Conservation (phyloP, 345 rosid genomes). For the Euclidium syriacum region DNA sequence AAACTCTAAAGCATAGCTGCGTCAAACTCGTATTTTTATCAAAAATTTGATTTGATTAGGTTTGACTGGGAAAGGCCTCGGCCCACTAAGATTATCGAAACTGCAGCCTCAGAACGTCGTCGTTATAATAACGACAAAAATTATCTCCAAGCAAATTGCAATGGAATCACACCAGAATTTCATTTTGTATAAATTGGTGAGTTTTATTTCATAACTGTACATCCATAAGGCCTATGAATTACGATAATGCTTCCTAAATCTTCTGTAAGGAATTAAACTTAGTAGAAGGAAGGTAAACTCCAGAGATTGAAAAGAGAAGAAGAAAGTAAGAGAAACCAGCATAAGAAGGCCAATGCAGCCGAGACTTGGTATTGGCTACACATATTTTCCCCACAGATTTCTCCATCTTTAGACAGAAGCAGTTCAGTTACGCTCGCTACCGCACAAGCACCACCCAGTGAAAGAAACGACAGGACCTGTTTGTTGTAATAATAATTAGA, state of each 20-base stretch:
- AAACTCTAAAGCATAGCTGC: too few species aligned
- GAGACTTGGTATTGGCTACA: constrained; percentile 61
- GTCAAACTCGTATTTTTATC: background rate
- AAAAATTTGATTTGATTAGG: background rate
- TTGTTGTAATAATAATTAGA: too few species aligned
- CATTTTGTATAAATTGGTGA: background rate
- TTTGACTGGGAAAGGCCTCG: too few species aligned
- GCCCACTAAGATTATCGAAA: background rate
- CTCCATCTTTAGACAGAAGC: constrained; percentile 19
- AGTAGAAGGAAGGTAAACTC: constrained; percentile 51
- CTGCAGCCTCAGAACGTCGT: background rate
- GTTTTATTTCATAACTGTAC: constrained; percentile 13
- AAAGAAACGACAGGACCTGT: constrained; percentile 56
- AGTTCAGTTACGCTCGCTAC: constrained; percentile 47
- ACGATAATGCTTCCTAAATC: background rate
- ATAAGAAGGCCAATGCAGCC: constrained; percentile 57
- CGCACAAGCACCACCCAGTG: constrained; percentile 59
- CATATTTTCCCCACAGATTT: constrained; percentile 31
- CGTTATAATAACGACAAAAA: background rate
- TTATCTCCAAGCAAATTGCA: too few species aligned
- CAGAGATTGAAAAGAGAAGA: constrained; percentile 64
- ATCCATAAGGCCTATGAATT: constrained; percentile 6
- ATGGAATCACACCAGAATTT: background rate
- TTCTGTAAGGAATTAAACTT: too few species aligned
- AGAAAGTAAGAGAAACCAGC: constrained; percentile 55